Percentiles rank a stretch among this genome's conserved stretches.
These are phyloP conservation scores for Strobilomyces confusus DNA, from an alignment of 768 basidiomycete species.

Conservation along the genomic window DNA sequence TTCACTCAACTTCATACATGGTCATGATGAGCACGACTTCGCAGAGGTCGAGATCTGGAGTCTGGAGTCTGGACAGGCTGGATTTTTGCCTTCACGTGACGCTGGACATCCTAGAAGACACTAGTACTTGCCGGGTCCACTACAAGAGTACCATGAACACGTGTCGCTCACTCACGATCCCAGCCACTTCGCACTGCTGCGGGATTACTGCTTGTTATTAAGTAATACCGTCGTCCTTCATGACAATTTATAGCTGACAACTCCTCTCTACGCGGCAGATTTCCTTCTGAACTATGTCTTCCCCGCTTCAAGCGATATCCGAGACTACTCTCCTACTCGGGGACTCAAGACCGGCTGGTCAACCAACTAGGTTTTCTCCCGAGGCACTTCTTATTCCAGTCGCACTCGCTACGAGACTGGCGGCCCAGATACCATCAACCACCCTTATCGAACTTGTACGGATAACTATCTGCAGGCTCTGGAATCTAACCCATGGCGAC, in stretches of 20 bases:
- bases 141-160: too few relatives aligned
- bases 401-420: slow-evolving; percentile 21
- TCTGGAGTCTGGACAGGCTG: too few relatives aligned
- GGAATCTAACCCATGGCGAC: slow-evolving; percentile 13
- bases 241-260: too few relatives aligned
- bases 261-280: background rate
- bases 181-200: too few relatives aligned
- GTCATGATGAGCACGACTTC: too few relatives aligned
- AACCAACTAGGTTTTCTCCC: slow-evolving; percentile 1
- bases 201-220: background rate
- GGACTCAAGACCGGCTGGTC: background rate
- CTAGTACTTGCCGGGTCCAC: too few relatives aligned
- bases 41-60: too few relatives aligned
- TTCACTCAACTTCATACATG: too few relatives aligned
- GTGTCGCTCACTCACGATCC: too few relatives aligned
- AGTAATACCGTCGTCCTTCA: too few relatives aligned
- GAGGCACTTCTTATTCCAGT: slow-evolving; percentile 25
- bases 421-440: slow-evolving; percentile 19
- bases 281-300: slow-evolving; percentile 4
- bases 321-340: slow-evolving; percentile 9
- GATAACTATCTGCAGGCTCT: slow-evolving; percentile 22
- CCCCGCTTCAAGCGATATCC: background rate
- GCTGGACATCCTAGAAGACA: too few relatives aligned
- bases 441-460: slow-evolving; percentile 27
- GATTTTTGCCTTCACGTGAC: too few relatives aligned